Evolutionary conservation across 345 rosid species (phyloP).

Genomic region (Citrus reticulata): DNA sequence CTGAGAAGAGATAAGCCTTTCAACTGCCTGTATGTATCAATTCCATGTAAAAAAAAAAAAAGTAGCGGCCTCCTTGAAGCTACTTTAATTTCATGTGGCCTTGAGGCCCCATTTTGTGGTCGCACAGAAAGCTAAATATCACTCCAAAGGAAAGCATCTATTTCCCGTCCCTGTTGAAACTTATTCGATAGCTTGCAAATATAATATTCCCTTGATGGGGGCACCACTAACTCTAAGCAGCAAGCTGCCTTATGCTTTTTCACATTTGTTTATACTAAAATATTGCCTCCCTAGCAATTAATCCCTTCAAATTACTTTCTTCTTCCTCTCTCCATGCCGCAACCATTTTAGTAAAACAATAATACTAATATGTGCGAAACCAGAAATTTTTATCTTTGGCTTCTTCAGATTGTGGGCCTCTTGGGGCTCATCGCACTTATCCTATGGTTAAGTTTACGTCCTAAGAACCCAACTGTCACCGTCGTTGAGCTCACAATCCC

Average conservation of each 20-base stretch:
- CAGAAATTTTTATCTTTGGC: constrained; percentile 24
- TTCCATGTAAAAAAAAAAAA: not conserved
- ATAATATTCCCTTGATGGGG: not conserved
- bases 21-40: too few species aligned
- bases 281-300: not conserved
- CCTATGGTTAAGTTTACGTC: constrained; percentile 36
- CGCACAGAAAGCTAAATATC: not conserved
- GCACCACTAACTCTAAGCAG: not conserved
- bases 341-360: not conserved
- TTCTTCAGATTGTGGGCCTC: constrained; percentile 34
- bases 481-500: constrained; percentile 30
- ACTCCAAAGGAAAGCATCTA: constrained; percentile 14
- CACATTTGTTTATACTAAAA: not conserved
- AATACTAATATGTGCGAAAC: constrained; percentile 9
- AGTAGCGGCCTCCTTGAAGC: not conserved
- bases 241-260: not conserved
- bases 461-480: constrained; percentile 24
- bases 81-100: not conserved
- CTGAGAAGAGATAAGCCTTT: not conserved
- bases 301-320: not conserved
- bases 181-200: not conserved
- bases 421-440: constrained; percentile 30
- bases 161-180: not conserved
- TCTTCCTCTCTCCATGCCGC: not conserved
- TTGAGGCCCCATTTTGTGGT: not conserved